A percentile compares a stretch with the other conserved stretches of the same genome.
These are phyloP conservation scores for Eucalyptus curtisii DNA, from an alignment of 345 rosid species.

Conservation along the genomic window DNA sequence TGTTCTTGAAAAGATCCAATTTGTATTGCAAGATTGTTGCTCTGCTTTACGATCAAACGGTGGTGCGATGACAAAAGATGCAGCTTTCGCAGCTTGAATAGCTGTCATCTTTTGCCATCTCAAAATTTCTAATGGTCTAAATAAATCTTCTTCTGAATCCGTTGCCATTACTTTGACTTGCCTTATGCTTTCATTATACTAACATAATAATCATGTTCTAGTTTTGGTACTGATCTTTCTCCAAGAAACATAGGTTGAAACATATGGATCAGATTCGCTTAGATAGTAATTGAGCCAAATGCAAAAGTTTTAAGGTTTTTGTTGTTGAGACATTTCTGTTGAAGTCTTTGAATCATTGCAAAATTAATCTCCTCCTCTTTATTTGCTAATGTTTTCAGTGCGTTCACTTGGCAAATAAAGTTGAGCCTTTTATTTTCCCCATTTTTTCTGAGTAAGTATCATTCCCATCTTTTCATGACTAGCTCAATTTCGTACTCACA, in stretches of 20 bases:
- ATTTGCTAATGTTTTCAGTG: no score
- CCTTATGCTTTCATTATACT: neutral
- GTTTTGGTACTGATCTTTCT: neutral
- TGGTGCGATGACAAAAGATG: neutral
- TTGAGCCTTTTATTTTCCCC: neutral
- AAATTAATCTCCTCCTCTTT: neutral
- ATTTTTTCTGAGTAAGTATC: neutral
- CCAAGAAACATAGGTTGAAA: neutral
- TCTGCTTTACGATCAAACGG: fast-evolving
- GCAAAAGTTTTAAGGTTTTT: neutral
- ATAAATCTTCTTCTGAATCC: neutral
- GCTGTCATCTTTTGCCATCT: neutral
- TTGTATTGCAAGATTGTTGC: neutral
- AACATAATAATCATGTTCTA: neutral
- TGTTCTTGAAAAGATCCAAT: neutral
- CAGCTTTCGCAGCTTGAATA: neutral
- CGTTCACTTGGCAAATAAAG: neutral
- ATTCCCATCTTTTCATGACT: neutral
- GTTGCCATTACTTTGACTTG: neutral
- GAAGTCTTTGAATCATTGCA: neutral
- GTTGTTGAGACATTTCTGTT: neutral
- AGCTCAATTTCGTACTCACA: neutral
- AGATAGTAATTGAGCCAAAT: neutral
- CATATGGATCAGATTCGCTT: neutral
- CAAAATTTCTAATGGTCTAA: neutral